Conservation (phyloP, 139 green algal genomes). For the Diplosphaera chodatii region DNA sequence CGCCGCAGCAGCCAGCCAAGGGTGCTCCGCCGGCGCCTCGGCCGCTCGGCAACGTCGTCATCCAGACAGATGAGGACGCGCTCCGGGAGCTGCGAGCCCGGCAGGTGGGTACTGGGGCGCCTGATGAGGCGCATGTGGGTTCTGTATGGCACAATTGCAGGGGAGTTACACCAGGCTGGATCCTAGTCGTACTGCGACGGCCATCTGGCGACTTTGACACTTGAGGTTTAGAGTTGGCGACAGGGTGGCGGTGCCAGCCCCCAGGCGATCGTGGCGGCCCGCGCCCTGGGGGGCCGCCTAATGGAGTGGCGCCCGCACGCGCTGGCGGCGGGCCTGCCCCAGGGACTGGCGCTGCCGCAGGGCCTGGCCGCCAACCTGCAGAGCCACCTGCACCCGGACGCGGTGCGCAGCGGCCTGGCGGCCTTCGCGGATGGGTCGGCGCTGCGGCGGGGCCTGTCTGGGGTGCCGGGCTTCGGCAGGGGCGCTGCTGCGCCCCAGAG, state of each 20-base stretch:
- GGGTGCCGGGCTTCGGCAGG: neutral
- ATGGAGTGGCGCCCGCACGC: neutral
- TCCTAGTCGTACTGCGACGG: too few relatives aligned
- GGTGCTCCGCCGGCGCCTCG: too few relatives aligned
- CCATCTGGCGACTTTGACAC: too few relatives aligned
- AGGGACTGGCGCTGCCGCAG: too few relatives aligned
- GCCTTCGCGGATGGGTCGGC: neutral
- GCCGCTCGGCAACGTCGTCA: neutral
- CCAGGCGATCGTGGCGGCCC: neutral
- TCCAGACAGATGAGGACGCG: neutral
- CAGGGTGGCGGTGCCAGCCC: neutral
- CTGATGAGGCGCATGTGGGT: too few relatives aligned
- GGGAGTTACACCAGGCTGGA: too few relatives aligned
- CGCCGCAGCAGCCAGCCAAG: too few relatives aligned
- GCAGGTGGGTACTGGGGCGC: too few relatives aligned
- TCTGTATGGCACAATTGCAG: too few relatives aligned
- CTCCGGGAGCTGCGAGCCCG: neutral
- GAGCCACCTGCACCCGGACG: neutral
- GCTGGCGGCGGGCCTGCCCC: neutral
- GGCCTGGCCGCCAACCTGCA: neutral
- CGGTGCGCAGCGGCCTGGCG: neutral
- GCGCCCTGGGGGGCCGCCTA: neutral
- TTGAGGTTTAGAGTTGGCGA: too few relatives aligned
- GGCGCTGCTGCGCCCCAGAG: too few relatives aligned
- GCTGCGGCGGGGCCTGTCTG: neutral